These are phyloP conservation scores for Geranomyces michiganensis DNA, from an alignment of 192 early-diverging fungal genomes.

Conservation along the genomic window DNA sequence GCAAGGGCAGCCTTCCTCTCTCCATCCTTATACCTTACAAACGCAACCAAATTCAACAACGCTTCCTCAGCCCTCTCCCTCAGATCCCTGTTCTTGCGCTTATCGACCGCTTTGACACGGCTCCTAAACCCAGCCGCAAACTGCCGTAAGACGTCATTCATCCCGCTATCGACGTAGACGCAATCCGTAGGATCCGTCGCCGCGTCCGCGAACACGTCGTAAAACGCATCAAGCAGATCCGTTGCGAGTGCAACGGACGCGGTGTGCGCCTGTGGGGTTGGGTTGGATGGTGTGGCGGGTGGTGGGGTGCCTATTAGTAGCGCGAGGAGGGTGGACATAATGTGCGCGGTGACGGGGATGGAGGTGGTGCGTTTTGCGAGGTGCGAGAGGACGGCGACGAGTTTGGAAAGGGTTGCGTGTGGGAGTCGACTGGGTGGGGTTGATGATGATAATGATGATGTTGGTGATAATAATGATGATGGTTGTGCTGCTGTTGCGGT, in stretches of 20 bases:
- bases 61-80: conserved; percentile 81
- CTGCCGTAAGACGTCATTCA: conserved; percentile 59
- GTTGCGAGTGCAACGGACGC: conserved; percentile 38
- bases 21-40: conserved; percentile 84
- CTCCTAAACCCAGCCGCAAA: conserved; percentile 52
- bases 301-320: conserved; percentile 7
- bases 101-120: conserved; percentile 69
- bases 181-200: conserved; percentile 82
- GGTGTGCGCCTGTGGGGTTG: neutral
- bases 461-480: no score
- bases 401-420: neutral
- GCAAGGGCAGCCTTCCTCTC: conserved; percentile 52
- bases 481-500: neutral
- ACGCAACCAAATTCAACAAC: conserved; percentile 75
- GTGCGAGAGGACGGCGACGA: neutral
- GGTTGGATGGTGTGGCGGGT: neutral
- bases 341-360: conserved; percentile 11
- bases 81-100: conserved; percentile 68
- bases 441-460: neutral
- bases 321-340: conserved; percentile 23
- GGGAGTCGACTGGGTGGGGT: neutral
- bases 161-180: conserved; percentile 76
- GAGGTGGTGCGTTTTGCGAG: conserved; percentile 4
- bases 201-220: conserved; percentile 85
- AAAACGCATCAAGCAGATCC: conserved; percentile 84